Conservation (phyloP, 345 rosid genomes). For the Durio zibethinus region DNA sequence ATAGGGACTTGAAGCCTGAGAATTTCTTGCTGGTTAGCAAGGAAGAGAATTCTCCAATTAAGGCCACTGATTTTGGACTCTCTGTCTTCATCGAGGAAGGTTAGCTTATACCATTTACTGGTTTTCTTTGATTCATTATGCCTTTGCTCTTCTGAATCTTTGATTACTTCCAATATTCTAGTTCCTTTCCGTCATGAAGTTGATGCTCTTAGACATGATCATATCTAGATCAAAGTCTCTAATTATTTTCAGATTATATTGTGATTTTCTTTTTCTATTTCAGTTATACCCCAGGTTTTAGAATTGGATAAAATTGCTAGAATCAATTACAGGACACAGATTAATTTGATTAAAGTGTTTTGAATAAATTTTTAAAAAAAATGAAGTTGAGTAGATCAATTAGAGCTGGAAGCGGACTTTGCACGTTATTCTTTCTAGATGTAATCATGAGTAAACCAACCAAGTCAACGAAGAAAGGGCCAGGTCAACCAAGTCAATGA, state of each 20-base stretch:
- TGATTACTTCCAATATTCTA: neutral
- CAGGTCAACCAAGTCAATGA: slow-evolving; percentile 40
- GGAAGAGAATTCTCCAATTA: slow-evolving; percentile 48
- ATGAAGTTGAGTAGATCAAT: neutral
- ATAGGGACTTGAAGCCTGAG: slow-evolving; percentile 93
- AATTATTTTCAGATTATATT: neutral
- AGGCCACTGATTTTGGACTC: slow-evolving; percentile 86
- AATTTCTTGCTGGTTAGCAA: slow-evolving; percentile 69
- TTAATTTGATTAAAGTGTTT: neutral
- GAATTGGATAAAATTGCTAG: neutral
- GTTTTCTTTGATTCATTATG: neutral
- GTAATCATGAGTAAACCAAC: slow-evolving; percentile 22
- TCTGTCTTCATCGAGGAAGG: slow-evolving; percentile 92
- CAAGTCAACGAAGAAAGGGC: slow-evolving; percentile 40
- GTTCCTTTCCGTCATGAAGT: neutral
- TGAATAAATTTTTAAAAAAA: neutral
- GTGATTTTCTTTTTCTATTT: neutral
- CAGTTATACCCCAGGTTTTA: neutral
- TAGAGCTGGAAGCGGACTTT: neutral
- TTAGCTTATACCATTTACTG: slow-evolving; percentile 15
- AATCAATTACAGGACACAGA: neutral
- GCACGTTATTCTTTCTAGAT: neutral
- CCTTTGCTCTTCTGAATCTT: neutral
- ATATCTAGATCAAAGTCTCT: neutral
- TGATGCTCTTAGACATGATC: neutral